phyloP scores from a whole-genome alignment of 1,284 basidiomycete genomes.

The Ganoderma boninense region DNA sequence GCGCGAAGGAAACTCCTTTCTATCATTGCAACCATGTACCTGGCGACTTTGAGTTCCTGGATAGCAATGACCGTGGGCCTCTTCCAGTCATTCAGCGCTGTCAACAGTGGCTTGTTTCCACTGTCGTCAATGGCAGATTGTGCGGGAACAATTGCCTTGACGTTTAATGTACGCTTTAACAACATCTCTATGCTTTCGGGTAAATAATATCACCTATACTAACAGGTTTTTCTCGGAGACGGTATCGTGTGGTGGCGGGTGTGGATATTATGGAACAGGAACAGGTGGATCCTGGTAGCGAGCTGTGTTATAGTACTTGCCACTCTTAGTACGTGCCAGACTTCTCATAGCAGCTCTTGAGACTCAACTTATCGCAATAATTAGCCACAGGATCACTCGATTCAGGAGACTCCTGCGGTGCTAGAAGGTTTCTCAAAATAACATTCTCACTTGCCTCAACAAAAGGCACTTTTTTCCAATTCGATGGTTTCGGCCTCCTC shows the following conservation, averaged over 20 bases:
- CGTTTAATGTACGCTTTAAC: neutral
- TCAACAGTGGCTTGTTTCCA: too few species aligned
- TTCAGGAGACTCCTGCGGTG: too few species aligned
- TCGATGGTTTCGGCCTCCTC: neutral
- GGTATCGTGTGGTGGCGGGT: conserved; percentile 4
- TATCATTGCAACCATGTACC: neutral
- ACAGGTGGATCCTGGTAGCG: neutral
- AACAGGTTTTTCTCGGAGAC: neutral
- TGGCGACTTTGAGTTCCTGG: neutral
- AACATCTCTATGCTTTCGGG: too few species aligned
- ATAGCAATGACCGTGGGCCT: neutral
- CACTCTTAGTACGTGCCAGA: neutral
- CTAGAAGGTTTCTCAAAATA: too few species aligned
- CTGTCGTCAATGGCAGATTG: neutral
- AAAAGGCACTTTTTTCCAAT: neutral
- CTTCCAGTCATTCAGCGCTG: too few species aligned
- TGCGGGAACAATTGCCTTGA: neutral
- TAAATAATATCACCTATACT: too few species aligned
- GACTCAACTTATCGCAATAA: too few species aligned
- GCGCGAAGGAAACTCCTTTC: neutral
- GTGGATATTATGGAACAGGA: neutral
- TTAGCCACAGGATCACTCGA: too few species aligned
- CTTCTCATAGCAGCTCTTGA: too few species aligned
- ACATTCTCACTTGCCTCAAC: too few species aligned
- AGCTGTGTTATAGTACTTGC: neutral